phyloP scores from a whole-genome alignment of 176 grass and related monocot species.

The Neostapfia colusana region DNA sequence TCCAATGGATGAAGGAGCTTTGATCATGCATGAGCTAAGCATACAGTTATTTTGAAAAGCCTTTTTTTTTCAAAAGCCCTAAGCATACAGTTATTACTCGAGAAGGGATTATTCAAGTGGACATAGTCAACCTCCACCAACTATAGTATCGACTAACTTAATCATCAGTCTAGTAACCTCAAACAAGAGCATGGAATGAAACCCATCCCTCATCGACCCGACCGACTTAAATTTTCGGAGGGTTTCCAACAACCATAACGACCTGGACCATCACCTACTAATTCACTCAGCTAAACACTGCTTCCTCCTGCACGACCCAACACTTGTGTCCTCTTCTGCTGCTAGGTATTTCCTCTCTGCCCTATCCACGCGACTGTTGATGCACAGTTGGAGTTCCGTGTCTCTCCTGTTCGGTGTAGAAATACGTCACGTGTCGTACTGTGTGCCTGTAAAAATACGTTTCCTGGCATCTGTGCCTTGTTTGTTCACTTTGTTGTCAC shows the following conservation, averaged over 20 bases:
- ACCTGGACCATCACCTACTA: slow-evolving; percentile 31
- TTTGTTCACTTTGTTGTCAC: background rate
- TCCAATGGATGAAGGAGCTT: background rate
- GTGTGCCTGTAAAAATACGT: no score
- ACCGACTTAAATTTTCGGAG: background rate
- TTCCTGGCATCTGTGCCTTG: background rate
- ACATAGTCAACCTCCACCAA: background rate
- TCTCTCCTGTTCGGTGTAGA: background rate
- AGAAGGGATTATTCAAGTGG: background rate
- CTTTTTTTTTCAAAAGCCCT: no score
- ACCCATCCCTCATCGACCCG: background rate
- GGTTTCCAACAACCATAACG: slow-evolving; percentile 27
- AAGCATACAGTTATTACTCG: no score
- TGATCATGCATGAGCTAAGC: no score
- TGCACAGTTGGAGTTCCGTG: background rate
- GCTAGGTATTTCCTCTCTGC: background rate
- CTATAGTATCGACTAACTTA: background rate
- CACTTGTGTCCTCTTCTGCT: background rate
- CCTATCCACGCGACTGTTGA: background rate
- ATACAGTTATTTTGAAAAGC: no score
- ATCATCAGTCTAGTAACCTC: background rate
- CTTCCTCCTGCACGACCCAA: background rate
- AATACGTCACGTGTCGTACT: background rate
- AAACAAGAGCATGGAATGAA: background rate
- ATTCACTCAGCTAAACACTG: slow-evolving; percentile 13